phyloP scores from a whole-genome alignment of 108 stramenopile genomes.

The Nitzschia palea region DNA sequence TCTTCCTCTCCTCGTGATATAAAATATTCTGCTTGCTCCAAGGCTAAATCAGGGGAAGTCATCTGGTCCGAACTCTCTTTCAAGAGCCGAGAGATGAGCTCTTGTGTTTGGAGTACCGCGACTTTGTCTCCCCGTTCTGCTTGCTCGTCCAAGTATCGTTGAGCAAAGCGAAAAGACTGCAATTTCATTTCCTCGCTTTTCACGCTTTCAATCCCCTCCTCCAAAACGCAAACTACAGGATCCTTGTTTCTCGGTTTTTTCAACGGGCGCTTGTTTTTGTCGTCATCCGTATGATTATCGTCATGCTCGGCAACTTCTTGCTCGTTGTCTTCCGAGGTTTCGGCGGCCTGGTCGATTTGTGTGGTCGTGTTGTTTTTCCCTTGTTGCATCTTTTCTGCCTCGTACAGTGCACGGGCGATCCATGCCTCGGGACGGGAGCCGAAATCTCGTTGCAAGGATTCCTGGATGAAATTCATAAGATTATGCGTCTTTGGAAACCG shows the following conservation, averaged over 20 bases:
- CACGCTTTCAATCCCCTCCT: slow-evolving; percentile 56
- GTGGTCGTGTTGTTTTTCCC: not conserved
- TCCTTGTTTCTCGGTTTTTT: slow-evolving; percentile 48
- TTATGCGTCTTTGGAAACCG: slow-evolving; percentile 64
- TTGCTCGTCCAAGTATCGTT: slow-evolving; percentile 27
- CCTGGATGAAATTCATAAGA: slow-evolving; percentile 56
- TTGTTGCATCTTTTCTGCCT: slow-evolving; percentile 14
- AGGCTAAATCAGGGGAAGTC: slow-evolving; percentile 42
- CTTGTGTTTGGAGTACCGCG: slow-evolving; percentile 4
- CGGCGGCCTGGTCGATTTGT: slow-evolving; percentile 5
- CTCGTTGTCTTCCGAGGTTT: slow-evolving; percentile 1
- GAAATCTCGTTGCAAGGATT: slow-evolving; percentile 58
- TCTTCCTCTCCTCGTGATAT: slow-evolving; percentile 10
- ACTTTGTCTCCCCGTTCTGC: not conserved
- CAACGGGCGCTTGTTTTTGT: slow-evolving; percentile 19
- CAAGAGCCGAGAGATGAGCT: slow-evolving; percentile 13
- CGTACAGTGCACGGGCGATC: slow-evolving; percentile 66
- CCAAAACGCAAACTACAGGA: slow-evolving; percentile 47
- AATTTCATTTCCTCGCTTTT: slow-evolving; percentile 68
- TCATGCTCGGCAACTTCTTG: slow-evolving; percentile 4
- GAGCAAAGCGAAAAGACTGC: slow-evolving; percentile 49
- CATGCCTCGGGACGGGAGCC: slow-evolving; percentile 69
- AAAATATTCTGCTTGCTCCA: slow-evolving; percentile 62
- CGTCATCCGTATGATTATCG: not conserved
- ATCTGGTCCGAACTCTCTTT: slow-evolving; percentile 20